Base-by-base conservation (phyloP, 768 basidiomycete species). In the Mycena rosella region DNA sequence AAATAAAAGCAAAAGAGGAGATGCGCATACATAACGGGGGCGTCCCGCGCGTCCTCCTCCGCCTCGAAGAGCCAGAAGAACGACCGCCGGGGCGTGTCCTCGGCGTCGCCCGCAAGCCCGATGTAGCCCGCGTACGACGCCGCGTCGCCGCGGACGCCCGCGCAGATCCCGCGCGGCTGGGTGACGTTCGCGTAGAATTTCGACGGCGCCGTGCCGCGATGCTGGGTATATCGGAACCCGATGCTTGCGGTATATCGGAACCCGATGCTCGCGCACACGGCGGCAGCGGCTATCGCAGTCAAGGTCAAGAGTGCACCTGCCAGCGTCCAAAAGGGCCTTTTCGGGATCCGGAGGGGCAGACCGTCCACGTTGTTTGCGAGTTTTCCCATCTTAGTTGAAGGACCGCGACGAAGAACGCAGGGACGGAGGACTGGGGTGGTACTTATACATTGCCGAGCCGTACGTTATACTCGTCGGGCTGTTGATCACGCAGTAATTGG, bases 1-100 rank as follows among this genome's bases (percentile, higher is more conserved):
- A 8, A 57, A 34, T 18, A 44, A 26, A 24, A 24, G 56, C 45
- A 1, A 30, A 15, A 20, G 5, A 20, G 29, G 29, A 53, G 38
- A 63, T 65, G 26, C 27, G n/a, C n/a, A n/a, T n/a, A 78, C 76
- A 78, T 75, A 27, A 78, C 48, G 2, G 78, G 76, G 1, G 77
- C 78, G 49, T 72, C 70, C 13, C 72, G 56, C 29, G 70, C 56
- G 36, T 71, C 62, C 20, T 74, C 51, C 53, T 78, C 73, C 0
- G 76, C 77, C 51, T 74, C 71, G 51, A 78, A 78, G 47, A 72
- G 72, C 78, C 64, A 65, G 56, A 76, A 76, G 55, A 78, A 76
- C 7, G 72, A 72, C 34, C 74, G 67, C 58, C 32, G 65, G 72
- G 17, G 63, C 6, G n/a, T 52, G 2, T 62, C 66, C 4, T 60